phyloP scores from a whole-genome alignment of 306 rosid species.

The Styphnolobium japonicum region DNA sequence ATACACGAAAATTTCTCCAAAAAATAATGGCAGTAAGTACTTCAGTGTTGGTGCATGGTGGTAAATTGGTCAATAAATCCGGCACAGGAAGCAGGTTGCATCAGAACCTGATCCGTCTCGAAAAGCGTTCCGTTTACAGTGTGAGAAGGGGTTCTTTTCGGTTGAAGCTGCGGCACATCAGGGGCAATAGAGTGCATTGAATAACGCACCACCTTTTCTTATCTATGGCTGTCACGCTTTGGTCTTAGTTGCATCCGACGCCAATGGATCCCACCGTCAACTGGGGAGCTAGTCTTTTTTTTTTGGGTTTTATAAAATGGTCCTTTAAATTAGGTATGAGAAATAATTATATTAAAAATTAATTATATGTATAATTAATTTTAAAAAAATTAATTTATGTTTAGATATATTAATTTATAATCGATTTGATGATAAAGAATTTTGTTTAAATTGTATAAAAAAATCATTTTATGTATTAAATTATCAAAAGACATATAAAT shows the following conservation, averaged over 20 bases:
- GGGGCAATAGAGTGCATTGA: neutral
- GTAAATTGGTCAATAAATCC: constrained; percentile 43
- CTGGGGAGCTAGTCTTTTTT: constrained; percentile 20
- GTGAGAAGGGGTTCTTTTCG: neutral
- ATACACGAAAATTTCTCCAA: no score
- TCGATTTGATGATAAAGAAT: no score
- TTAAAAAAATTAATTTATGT: no score
- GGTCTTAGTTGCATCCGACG: constrained; percentile 1
- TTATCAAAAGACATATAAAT: no score
- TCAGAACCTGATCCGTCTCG: constrained; percentile 68
- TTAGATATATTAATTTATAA: no score
- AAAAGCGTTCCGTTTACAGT: constrained; percentile 40
- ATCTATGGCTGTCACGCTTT: constrained; percentile 41
- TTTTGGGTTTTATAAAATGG: no score
- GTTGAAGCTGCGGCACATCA: constrained; percentile 10
- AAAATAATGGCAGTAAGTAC: constrained; percentile 7
- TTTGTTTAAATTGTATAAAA: no score
- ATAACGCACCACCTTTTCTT: neutral
- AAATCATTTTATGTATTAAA: no score
- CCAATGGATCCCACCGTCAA: constrained; percentile 46
- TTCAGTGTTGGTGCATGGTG: constrained; percentile 27
- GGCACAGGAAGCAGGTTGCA: constrained; percentile 48
- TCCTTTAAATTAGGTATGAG: no score
- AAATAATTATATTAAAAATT: no score
- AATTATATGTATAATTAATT: no score